Conservation (phyloP, 2,329 filamentous ascomycete species). For the Colletotrichum echinochloae region DNA sequence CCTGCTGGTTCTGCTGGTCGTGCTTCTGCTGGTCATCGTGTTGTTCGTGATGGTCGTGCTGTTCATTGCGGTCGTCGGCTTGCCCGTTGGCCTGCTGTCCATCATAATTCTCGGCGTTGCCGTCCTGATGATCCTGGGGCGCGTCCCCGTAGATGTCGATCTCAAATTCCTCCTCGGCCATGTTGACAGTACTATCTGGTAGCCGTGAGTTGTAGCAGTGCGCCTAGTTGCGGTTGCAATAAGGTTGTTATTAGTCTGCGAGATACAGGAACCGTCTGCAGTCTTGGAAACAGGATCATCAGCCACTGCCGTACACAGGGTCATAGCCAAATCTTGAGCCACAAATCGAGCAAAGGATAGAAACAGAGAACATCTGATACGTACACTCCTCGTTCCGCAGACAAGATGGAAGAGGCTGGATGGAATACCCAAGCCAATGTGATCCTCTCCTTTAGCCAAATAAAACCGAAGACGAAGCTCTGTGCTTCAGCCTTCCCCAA, state of each 20-base stretch:
- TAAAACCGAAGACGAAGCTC: conserved; percentile 71
- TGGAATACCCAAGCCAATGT: conserved; percentile 35
- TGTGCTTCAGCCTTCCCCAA: conserved; percentile 62
- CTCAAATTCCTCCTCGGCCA: conserved; percentile 79
- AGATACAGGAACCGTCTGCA: conserved; percentile 57
- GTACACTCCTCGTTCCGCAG: conserved; percentile 62
- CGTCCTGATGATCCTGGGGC: conserved; percentile 54
- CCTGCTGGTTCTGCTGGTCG: conserved; percentile 44
- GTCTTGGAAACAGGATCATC: conserved; percentile 44
- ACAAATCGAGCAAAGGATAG: conserved; percentile 43
- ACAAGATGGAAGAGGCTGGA: conserved; percentile 42
- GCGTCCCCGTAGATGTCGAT: conserved; percentile 79
- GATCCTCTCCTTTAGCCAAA: conserved; percentile 40
- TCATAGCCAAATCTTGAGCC: conserved; percentile 35
- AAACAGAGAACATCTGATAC: conserved; percentile 59
- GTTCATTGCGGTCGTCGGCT: conserved; percentile 54
- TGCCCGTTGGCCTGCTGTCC: conserved; percentile 42
- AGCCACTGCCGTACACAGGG: conserved; percentile 38
- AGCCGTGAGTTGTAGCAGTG: conserved; percentile 32
- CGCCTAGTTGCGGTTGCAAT: conserved; percentile 35
- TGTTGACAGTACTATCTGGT: conserved; percentile 51
- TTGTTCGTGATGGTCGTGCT: conserved; percentile 46
- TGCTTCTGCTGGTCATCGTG: conserved; percentile 56
- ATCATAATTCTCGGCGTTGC: conserved; percentile 53
- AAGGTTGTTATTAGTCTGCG: conserved; percentile 42